Percentiles rank a stretch among this genome's conserved stretches.
Evolutionary conservation across 768 basidiomycete species (phyloP).

Genomic region (Russula griseocarnosa): DNA sequence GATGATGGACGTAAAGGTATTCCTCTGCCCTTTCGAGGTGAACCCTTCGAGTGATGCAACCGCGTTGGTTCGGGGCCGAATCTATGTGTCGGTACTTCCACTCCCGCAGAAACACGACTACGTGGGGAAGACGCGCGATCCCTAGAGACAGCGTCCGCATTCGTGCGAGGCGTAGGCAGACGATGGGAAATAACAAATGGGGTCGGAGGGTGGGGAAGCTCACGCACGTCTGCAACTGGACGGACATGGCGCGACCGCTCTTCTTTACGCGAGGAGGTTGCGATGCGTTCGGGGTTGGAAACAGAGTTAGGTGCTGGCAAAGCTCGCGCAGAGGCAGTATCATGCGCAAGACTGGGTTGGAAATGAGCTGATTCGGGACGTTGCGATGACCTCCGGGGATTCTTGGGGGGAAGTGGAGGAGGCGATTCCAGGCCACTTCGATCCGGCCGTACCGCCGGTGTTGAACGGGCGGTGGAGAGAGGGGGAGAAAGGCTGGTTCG

Average conservation of each 20-base stretch:
- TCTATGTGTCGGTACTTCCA: not conserved
- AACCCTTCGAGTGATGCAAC: slow-evolving; percentile 5
- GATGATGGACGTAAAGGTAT: not conserved
- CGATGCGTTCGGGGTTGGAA: not conserved
- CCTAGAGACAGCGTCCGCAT: not conserved
- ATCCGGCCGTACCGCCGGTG: not conserved
- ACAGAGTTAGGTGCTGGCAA: not conserved
- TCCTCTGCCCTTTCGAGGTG: not conserved
- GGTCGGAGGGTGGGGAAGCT: not conserved
- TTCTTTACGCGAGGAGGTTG: not conserved
- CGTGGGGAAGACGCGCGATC: not conserved
- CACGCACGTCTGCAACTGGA: not conserved
- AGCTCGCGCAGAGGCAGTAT: not conserved
- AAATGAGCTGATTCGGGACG: slow-evolving; percentile 13
- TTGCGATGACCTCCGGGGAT: not conserved
- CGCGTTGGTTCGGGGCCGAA: slow-evolving; percentile 5
- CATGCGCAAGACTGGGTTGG: not conserved
- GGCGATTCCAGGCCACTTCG: not conserved
- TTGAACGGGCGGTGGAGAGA: not conserved
- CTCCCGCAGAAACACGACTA: not conserved
- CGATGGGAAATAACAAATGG: not conserved
- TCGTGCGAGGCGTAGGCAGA: not conserved
- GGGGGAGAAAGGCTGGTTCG: not conserved
- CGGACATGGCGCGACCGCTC: not conserved
- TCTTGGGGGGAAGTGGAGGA: slow-evolving; percentile 6